Base-by-base conservation (phyloP, 306 rosid genomes). In the Senna siamea region DNA sequence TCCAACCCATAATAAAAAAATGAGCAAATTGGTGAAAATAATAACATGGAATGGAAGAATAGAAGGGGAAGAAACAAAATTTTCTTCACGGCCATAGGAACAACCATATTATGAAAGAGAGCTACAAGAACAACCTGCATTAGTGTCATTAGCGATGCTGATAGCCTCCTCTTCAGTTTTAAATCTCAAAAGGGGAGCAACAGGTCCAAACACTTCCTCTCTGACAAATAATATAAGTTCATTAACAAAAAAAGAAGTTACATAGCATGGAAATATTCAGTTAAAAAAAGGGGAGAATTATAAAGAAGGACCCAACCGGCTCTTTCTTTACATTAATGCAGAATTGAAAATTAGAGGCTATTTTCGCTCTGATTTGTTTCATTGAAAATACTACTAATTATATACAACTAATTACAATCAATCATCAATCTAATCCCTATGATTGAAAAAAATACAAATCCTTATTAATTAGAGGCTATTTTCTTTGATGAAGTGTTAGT, bases 201-300 rank as follows among this genome's bases (percentile, higher is more conserved):
- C 97, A 20, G 97, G 99, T 74, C 99, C 99, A 84, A 94, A 94
- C 78, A 79, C 88, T 86, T 94, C 99, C 85, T 92, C 95, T 70
- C 99, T 94, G 62, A 80, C 20, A 85, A 79, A 80, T 67, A 40
- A 76, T 54, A 34, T 8, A 30, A 76, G 66, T 32, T 56, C 56
- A 66, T 70, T 6, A 32, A 12, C 18, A 53, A 56, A 72, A 69
- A 7, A 30, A 53, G 65, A 43, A 35, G 43, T 48, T 57, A 52
- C 17, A 78, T 18, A 12, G 34, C 38, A 81, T 40, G 57, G 54
- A 15, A 38, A 51, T 7, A 51, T 52, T 20, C 69, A 40, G 22
- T 7, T 5, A 19, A 59, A 59, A 59, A 59, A 11, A 11, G 0
- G 48, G 48, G 48, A 43, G 13, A 6, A 43, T 10, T 10, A 43